A percentile compares a stretch with the other conserved stretches of the same genome.
These are phyloP conservation scores for Mortierella sp. DNA, from an alignment of 371 early-diverging fungal species.

Conservation along the genomic window DNA sequence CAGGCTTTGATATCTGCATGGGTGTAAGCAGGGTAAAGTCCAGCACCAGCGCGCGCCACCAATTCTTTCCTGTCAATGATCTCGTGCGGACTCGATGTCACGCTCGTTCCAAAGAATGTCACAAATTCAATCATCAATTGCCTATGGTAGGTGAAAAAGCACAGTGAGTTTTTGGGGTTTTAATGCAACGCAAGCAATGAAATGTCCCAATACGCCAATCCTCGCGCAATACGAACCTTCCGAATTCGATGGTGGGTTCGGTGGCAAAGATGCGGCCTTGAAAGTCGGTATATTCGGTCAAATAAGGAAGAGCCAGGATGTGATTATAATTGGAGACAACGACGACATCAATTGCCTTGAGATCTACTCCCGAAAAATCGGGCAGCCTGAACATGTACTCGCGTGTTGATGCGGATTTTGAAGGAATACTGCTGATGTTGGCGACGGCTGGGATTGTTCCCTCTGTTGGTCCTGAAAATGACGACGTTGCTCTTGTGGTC, in stretches of 20 bases:
- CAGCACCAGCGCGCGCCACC: conserved; percentile 39
- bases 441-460: neutral
- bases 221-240: conserved; percentile 61
- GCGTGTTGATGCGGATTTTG: conserved; percentile 10
- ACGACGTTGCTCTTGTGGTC: neutral
- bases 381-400: conserved; percentile 67
- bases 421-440: neutral
- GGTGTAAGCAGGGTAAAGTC: conserved; percentile 66
- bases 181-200: neutral
- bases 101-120: conserved; percentile 64
- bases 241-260: conserved; percentile 87
- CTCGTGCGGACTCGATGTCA: conserved; percentile 48
- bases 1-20: conserved; percentile 72
- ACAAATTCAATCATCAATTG: conserved; percentile 81
- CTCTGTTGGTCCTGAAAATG: conserved; percentile 1
- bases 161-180: neutral
- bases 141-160: conserved; percentile 15
- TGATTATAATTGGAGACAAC: conserved; percentile 82
- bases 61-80: conserved; percentile 50
- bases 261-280: conserved; percentile 86
- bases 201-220: neutral
- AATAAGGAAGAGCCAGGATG: conserved; percentile 84
- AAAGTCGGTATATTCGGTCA: conserved; percentile 89
- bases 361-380: conserved; percentile 68
- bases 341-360: conserved; percentile 79